These are phyloP conservation scores for Chaetomium strumarium DNA, from an alignment of 2,329 filamentous ascomycete species.

Conservation along the genomic window DNA sequence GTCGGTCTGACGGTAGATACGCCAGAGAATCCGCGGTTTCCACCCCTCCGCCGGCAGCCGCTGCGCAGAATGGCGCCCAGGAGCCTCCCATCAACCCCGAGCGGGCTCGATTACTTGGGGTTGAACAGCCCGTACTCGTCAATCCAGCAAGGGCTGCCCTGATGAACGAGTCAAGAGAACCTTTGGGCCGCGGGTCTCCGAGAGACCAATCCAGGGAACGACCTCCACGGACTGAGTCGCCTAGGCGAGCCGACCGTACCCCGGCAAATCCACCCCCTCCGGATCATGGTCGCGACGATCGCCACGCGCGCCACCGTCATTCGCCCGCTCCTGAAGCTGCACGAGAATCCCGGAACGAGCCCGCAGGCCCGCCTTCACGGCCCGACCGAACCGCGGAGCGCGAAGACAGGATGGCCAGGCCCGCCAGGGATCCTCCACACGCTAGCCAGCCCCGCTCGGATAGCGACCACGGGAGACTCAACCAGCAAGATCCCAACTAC, in stretches of 20 bases:
- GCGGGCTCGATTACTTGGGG: conserved; percentile 38
- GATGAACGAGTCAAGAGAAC: conserved; percentile 36
- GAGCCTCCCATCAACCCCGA: conserved; percentile 52
- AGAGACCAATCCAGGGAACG: conserved; percentile 39
- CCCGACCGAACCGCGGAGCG: conserved; percentile 33
- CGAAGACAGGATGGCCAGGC: conserved; percentile 30
- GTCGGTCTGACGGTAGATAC: conserved; percentile 22
- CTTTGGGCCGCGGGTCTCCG: conserved; percentile 32
- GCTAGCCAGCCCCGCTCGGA: conserved; percentile 37
- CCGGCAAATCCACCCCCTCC: conserved; percentile 30
- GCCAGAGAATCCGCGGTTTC: conserved; percentile 22
- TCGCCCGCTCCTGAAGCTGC: conserved; percentile 29
- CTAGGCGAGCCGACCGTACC: conserved; percentile 39
- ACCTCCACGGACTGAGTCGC: conserved; percentile 41
- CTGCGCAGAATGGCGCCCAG: conserved; percentile 27
- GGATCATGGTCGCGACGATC: conserved; percentile 42
- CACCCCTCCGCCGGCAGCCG: conserved; percentile 28
- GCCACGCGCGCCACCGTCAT: conserved; percentile 39
- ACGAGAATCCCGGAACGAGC: conserved; percentile 30
- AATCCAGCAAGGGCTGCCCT: conserved; percentile 45
- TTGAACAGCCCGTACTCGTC: conserved; percentile 36
- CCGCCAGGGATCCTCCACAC: conserved; percentile 4
- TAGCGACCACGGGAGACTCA: conserved; percentile 43
- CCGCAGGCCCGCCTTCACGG: conserved; percentile 22
- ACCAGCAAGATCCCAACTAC: conserved; percentile 56